A percentile compares a stretch with the other conserved stretches of the same genome.
Conservation (phyloP, 2,329 filamentous ascomycete species). For the Aplosporella prunicola region DNA sequence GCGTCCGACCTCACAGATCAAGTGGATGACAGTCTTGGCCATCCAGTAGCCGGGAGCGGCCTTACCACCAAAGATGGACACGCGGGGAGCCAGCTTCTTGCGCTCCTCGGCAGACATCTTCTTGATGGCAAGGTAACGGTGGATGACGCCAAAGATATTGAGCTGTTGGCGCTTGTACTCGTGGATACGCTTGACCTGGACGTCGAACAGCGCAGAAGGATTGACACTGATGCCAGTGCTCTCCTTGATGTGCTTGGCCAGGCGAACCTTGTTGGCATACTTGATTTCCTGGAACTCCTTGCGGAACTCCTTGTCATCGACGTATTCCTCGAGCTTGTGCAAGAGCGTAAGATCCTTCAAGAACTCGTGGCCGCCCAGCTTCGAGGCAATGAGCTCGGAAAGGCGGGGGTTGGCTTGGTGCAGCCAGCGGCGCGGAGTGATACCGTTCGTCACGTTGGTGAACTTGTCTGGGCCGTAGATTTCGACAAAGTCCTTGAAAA, state of each 20-base stretch:
- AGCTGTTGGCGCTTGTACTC: constrained; percentile 99
- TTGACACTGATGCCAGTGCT: constrained; percentile 75
- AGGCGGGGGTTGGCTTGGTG: constrained; percentile 94
- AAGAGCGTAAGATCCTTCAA: constrained; percentile 82
- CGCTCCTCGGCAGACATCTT: constrained; percentile 70
- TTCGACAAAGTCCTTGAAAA: constrained; percentile 96
- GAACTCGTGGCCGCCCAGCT: constrained; percentile 73
- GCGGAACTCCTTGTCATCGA: constrained; percentile 81
- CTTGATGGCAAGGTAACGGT: constrained; percentile 86
- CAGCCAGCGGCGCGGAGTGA: constrained; percentile 91
- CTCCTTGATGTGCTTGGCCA: constrained; percentile 84
- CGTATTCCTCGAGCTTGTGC: constrained; percentile 73
- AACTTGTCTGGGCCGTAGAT: constrained; percentile 97
- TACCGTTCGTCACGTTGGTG: constrained; percentile 96
- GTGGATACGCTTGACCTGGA: constrained; percentile 98
- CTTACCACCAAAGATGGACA: constrained; percentile 96
- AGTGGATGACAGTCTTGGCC: constrained; percentile 97
- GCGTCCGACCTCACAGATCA: constrained; percentile 82
- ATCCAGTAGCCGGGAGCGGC: constrained; percentile 99
- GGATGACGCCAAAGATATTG: constrained; percentile 97
- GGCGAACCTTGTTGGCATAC: constrained; percentile 83
- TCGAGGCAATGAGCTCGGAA: constrained; percentile 84
- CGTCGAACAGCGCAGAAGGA: constrained; percentile 81
- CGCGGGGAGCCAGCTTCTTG: constrained; percentile 78
- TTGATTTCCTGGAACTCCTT: constrained; percentile 97